A percentile compares a stretch with the other conserved stretches of the same genome.
phyloP scores from a whole-genome alignment of 2,329 filamentous ascomycete genomes.

The Aureobasidium sp. region DNA sequence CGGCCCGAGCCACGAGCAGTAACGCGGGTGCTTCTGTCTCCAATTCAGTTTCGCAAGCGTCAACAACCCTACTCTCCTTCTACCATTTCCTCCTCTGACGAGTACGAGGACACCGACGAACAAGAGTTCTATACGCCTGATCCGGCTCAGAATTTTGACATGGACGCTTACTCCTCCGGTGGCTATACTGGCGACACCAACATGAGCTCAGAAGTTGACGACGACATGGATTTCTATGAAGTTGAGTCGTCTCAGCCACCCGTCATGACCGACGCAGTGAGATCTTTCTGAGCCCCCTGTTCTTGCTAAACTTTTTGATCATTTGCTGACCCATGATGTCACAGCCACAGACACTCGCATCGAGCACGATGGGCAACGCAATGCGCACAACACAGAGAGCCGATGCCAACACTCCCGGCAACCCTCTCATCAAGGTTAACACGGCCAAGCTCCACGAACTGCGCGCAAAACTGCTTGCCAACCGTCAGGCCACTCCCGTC shows the following conservation, averaged over 20 bases:
- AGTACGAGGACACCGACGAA: not conserved
- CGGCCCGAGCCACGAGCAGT: not conserved
- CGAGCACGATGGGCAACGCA: not conserved
- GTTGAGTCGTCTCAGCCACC: not conserved
- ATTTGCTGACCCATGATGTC: not conserved
- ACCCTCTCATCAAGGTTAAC: not conserved
- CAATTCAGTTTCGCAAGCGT: not conserved
- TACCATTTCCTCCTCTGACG: not conserved
- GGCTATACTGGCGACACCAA: not conserved
- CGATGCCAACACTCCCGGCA: not conserved
- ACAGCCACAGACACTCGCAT: not conserved
- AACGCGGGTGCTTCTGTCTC: not conserved
- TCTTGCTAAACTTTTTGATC: no score
- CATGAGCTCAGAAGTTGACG: not conserved
- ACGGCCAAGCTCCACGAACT: not conserved
- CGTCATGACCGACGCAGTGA: not conserved
- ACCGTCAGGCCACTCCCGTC: not conserved
- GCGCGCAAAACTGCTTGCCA: conserved; percentile 1
- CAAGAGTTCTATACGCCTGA: no score
- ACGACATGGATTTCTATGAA: not conserved
- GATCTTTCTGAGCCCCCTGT: not conserved
- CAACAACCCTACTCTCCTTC: not conserved
- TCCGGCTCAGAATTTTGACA: not conserved
- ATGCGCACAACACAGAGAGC: not conserved
- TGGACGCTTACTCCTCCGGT: not conserved